Base-by-base conservation (phyloP, 345 rosid species). In the Brassica nigra region DNA sequence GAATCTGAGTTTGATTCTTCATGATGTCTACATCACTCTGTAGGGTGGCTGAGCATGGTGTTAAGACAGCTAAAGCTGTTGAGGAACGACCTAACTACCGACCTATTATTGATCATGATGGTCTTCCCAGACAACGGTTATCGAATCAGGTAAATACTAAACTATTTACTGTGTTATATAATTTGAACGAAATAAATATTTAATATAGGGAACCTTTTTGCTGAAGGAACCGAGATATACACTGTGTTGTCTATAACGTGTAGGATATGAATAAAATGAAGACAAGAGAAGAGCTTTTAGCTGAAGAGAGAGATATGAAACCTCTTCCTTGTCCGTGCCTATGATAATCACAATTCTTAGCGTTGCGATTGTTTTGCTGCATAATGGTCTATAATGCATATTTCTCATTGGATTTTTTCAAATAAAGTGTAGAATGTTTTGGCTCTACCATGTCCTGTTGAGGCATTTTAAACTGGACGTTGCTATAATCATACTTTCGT, bases 71-170 rank as follows among this genome's bases (percentile, higher is more conserved):
- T 67, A 88, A 80, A 86, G 98, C 97, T 70, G 86, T 87, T 68
- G 92, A 87, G 36, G 96, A 89, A 89, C 85, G 97, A 54, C 70
- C 87, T 15, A 73, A 82, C 76, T 95, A 91, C 80, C 86, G 82
- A 54, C 84, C 94, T 68, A 89, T 92, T 69, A 90, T 93, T 81
- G 98, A 93, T 28, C 99, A 95, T 76, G 99, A 95, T 83, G 96
- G 99, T 68, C 88, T 90, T 78, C 98, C 92, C 4, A 81, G 80
- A 83, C 28, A 55, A 55, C 6, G 52, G 11, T 2, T 31, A 4
- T 31, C 34, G 4, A 31, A 31, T 31, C 34, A 31, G 34, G 34
- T 31, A 3, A 3, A 31, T 31, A 31, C 34, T 31, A 0, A 31
- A 31, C 34, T 4, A 31, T 4, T n/a, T n/a, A n/a, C n/a, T n/a